These are phyloP conservation scores for Botryotinia narcissicola DNA, from an alignment of 2,329 filamentous ascomycete species.

Conservation along the genomic window DNA sequence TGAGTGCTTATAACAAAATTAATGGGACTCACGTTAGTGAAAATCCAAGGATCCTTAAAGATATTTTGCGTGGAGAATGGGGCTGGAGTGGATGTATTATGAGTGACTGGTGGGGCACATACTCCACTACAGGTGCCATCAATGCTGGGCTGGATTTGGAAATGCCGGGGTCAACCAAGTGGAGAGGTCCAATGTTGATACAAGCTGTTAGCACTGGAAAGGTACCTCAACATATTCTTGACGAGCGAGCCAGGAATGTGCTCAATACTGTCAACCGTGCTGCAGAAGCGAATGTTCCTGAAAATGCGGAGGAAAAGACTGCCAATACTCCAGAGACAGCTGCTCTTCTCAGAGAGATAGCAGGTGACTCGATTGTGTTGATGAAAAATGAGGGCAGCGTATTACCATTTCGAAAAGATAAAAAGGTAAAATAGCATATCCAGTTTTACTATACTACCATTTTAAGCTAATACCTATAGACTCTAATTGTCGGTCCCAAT, in stretches of 20 bases:
- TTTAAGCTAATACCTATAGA: constrained; percentile 33
- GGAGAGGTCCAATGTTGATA: constrained; percentile 28
- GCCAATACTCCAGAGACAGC: constrained; percentile 38
- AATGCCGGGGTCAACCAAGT: constrained; percentile 41
- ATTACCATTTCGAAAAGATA: constrained; percentile 49
- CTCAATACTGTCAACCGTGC: constrained; percentile 35
- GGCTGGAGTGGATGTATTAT: constrained; percentile 56
- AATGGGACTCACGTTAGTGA: constrained; percentile 57
- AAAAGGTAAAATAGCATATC: constrained; percentile 51
- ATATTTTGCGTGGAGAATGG: constrained; percentile 56
- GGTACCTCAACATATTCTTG: constrained; percentile 30
- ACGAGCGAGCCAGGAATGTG: constrained; percentile 28
- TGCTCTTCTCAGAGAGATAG: constrained; percentile 53
- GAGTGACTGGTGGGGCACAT: constrained; percentile 54
- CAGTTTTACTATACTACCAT: constrained; percentile 43
- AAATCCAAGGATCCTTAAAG: constrained; percentile 50
- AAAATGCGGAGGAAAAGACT: constrained; percentile 34
- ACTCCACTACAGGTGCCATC: constrained; percentile 32
- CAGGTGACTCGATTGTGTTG: constrained; percentile 60
- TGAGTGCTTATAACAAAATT: constrained; percentile 60
- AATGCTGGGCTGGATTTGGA: constrained; percentile 41
- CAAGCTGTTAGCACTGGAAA: constrained; percentile 26
- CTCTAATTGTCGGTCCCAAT: constrained; percentile 56
- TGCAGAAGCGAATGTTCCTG: constrained; percentile 39
- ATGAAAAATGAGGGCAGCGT: constrained; percentile 59